phyloP scores from a whole-genome alignment of 176 grass and related monocot genomes.

The Cenchrus purpureus region DNA sequence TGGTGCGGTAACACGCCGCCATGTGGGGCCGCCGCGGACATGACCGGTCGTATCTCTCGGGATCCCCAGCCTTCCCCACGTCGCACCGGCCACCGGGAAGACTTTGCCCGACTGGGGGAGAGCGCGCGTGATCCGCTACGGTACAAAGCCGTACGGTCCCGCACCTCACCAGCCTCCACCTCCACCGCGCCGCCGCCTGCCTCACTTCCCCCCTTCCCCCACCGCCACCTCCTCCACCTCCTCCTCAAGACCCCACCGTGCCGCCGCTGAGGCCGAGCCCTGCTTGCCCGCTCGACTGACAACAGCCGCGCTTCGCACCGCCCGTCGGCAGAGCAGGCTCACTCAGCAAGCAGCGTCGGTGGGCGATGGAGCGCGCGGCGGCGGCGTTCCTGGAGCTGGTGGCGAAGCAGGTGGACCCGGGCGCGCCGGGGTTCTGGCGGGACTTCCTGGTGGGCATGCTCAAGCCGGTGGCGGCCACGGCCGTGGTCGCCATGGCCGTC shows the following conservation, averaged over 20 bases:
- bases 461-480: slow-evolving; percentile 66
- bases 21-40: neutral
- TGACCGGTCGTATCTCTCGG: neutral
- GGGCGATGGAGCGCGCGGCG: neutral
- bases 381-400: slow-evolving; percentile 1
- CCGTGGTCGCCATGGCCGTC: slow-evolving; percentile 75
- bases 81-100: slow-evolving; percentile 12
- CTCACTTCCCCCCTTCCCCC: slow-evolving; percentile 27
- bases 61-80: slow-evolving; percentile 13
- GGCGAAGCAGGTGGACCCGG: slow-evolving; percentile 63
- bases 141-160: neutral
- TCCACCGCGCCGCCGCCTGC: slow-evolving; percentile 40
- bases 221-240: neutral
- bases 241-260: neutral
- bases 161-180: slow-evolving; percentile 23
- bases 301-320: neutral
- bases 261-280: neutral
- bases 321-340: neutral
- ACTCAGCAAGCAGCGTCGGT: neutral
- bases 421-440: slow-evolving; percentile 71
- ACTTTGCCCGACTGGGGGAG: neutral
- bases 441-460: slow-evolving; percentile 84
- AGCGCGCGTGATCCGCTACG: neutral
- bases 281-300: neutral
- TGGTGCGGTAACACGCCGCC: neutral